Base-by-base conservation (phyloP, 2,329 filamentous ascomycete species). In the Penicillium sp. region DNA sequence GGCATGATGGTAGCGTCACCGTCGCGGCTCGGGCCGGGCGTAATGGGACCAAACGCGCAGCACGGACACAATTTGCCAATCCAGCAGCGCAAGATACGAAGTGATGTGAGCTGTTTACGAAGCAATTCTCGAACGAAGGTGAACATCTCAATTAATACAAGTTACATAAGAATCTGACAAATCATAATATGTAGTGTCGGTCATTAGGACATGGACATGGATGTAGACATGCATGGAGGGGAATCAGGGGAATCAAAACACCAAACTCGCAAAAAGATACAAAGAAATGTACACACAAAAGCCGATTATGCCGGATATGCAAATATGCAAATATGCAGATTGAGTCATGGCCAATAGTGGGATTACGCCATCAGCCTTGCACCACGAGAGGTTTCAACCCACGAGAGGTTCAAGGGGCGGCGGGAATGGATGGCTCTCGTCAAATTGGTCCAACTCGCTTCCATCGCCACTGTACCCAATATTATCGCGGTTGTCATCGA, bases 401-500 rank as follows among this genome's bases (percentile, higher is more conserved):
- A 57, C 28, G 12, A 29, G 38, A 16, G 45, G 34, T 1, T 26
- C 45, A 24, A 60, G 41, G 16, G 51, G n/a, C 8, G 42, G 34
- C 33, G 56, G 38, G 23, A 59, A 59, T 15, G 56, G 56, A 34
- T 59, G 33, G 31, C 54, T 16, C 4, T 39, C 34, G 21, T 61
- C 58, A 31, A 61, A 61, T 5, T 46, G 28, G 16, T 53, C 57
- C 10, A 61, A 51, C 39, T 61, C 58, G 24, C 57, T 59, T 53
- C 58, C 58, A 47, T 73, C 68, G 5, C 68, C 68, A 21, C 73
- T 69, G 60, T 81, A 87, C 10, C 84, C 84, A 63, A 86, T 84
- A 0, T 67, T 73, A 49, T 82, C 79, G 47, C 84, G 76, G 58
- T 85, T 77, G 55, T 86, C 84, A 54, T 86, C 84, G 57, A 85